A percentile compares a stretch with the other conserved stretches of the same genome.
phyloP scores from a whole-genome alignment of 2,329 filamentous ascomycete species.

The Cladophialophora chaetospira region DNA sequence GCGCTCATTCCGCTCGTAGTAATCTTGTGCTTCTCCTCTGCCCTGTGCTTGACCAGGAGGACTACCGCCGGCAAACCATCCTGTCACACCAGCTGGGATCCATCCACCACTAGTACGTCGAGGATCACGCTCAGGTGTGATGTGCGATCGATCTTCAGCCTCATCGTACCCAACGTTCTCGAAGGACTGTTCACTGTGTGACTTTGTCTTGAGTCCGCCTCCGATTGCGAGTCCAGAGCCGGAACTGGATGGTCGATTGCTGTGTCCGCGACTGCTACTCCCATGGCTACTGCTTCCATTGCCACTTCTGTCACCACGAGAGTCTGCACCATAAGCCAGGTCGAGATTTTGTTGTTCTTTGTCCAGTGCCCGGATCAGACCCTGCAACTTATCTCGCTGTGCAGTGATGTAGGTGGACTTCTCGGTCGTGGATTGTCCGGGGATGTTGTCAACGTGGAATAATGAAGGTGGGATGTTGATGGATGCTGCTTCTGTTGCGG shows the following conservation, averaged over 20 bases:
- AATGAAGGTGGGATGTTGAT: slow-evolving; percentile 53
- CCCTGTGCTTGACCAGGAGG: slow-evolving; percentile 11
- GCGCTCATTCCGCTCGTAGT: slow-evolving; percentile 8
- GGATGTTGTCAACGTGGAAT: slow-evolving; percentile 75
- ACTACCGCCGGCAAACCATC: slow-evolving; percentile 27
- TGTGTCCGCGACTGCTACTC: not conserved
- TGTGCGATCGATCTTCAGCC: slow-evolving; percentile 49
- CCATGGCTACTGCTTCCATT: not conserved
- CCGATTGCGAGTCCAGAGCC: slow-evolving; percentile 11
- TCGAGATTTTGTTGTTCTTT: slow-evolving; percentile 69
- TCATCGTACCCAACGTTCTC: slow-evolving; percentile 82
- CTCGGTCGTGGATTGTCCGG: slow-evolving; percentile 57
- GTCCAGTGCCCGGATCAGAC: slow-evolving; percentile 76
- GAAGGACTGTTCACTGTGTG: slow-evolving; percentile 83
- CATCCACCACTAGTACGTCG: slow-evolving; percentile 30
- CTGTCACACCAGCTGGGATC: slow-evolving; percentile 26
- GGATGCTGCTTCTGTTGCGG: slow-evolving; percentile 22
- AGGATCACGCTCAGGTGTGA: slow-evolving; percentile 17
- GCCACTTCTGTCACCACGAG: slow-evolving; percentile 21
- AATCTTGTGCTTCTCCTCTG: slow-evolving; percentile 13
- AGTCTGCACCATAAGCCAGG: slow-evolving; percentile 43
- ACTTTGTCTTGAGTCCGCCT: slow-evolving; percentile 54
- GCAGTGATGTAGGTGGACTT: slow-evolving; percentile 72
- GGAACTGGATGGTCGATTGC: slow-evolving; percentile 30
- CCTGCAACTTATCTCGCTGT: slow-evolving; percentile 75